phyloP scores from a whole-genome alignment of 2,329 filamentous ascomycete genomes.

The Fusarium nurragi region DNA sequence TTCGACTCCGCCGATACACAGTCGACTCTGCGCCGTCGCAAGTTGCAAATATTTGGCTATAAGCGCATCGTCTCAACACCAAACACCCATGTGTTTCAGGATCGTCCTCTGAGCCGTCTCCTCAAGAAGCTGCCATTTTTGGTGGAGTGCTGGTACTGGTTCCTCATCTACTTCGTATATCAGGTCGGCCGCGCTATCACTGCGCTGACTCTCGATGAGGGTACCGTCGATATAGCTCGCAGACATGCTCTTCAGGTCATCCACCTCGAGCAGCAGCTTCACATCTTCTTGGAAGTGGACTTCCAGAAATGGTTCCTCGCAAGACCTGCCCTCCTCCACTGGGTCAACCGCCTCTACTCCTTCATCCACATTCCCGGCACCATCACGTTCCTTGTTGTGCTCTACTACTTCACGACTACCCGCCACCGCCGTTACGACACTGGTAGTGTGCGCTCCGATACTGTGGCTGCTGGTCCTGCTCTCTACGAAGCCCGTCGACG shows the following conservation, averaged over 20 bases:
- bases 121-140: conserved; percentile 76
- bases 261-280: conserved; percentile 69
- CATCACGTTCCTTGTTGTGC: conserved; percentile 70
- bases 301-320: conserved; percentile 65
- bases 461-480: conserved; percentile 53
- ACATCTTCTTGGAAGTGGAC: conserved; percentile 71
- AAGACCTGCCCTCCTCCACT: conserved; percentile 67
- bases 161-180: conserved; percentile 81
- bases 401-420: conserved; percentile 77
- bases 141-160: conserved; percentile 81
- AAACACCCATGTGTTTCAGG: conserved; percentile 48
- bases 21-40: conserved; percentile 47
- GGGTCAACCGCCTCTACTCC: conserved; percentile 77
- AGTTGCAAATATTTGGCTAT: conserved; percentile 48
- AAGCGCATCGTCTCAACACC: conserved; percentile 46
- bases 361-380: conserved; percentile 83
- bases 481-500: conserved; percentile 66
- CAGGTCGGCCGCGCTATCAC: conserved; percentile 78
- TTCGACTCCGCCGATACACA: conserved; percentile 42
- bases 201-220: conserved; percentile 73
- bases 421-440: conserved; percentile 56
- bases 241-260: conserved; percentile 75
- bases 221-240: conserved; percentile 73
- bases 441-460: conserved; percentile 43
- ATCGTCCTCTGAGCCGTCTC: conserved; percentile 56